Percentiles rank a stretch among this genome's conserved stretches.
These are phyloP conservation scores for Pythium diclinum DNA, from an alignment of 352 stramenopile genomes.

Conservation along the genomic window DNA sequence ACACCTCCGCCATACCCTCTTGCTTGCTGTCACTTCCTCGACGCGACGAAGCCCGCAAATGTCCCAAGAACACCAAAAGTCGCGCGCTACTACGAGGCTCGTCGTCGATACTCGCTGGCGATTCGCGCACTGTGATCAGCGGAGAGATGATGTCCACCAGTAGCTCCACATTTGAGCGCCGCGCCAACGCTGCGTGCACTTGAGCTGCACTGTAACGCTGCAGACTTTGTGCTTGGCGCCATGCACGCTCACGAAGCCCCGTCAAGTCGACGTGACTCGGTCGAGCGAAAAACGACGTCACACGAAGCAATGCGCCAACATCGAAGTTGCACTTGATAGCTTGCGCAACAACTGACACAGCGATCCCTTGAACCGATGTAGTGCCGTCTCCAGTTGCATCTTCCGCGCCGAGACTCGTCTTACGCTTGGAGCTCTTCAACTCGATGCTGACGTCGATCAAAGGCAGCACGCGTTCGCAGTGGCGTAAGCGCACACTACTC, in stretches of 20 bases:
- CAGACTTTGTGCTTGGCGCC: slow-evolving; percentile 68
- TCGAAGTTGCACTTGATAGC: slow-evolving; percentile 80
- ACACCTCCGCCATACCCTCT: slow-evolving; percentile 2
- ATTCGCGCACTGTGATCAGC: slow-evolving; percentile 69
- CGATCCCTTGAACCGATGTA: slow-evolving; percentile 31
- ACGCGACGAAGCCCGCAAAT: slow-evolving; percentile 66
- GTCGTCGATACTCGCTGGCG: slow-evolving; percentile 24
- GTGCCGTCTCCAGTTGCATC: slow-evolving; percentile 1
- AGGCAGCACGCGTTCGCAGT: slow-evolving; percentile 67
- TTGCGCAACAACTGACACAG: slow-evolving; percentile 71
- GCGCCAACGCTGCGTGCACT: slow-evolving; percentile 59
- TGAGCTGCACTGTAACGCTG: slow-evolving; percentile 77
- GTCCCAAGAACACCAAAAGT: slow-evolving; percentile 71
- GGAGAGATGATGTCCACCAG: slow-evolving; percentile 79
- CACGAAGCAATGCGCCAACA: slow-evolving; percentile 64
- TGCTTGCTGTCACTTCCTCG: slow-evolving; percentile 23
- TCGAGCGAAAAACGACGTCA: slow-evolving; percentile 66
- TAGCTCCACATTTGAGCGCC: slow-evolving; percentile 70
- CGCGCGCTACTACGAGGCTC: slow-evolving; percentile 28
- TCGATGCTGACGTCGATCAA: slow-evolving; percentile 68
- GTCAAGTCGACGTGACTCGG: slow-evolving; percentile 76
- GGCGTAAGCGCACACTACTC: slow-evolving; percentile 62
- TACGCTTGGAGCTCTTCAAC: slow-evolving; percentile 27
- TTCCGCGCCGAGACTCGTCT: slow-evolving; percentile 7
- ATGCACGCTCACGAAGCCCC: slow-evolving; percentile 65